These are phyloP conservation scores for Mycena sanguinolenta DNA, from an alignment of 768 basidiomycete genomes.

Conservation along the genomic window DNA sequence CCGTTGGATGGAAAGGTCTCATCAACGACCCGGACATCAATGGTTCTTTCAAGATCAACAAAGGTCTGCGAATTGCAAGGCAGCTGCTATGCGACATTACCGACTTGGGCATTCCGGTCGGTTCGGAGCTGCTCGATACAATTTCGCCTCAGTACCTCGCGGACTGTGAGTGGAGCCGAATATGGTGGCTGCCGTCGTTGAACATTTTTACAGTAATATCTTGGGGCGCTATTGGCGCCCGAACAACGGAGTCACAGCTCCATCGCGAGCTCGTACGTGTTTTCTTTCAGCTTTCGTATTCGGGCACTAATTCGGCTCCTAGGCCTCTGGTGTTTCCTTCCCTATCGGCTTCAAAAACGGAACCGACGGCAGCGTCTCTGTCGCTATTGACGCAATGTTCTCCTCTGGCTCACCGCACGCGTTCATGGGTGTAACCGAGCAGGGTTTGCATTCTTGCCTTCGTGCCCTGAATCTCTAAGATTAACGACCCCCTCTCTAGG, in stretches of 20 bases:
- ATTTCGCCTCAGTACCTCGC: conserved; percentile 87
- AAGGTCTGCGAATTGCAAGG: conserved; percentile 90
- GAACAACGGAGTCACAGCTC: conserved; percentile 97
- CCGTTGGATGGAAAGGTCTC: conserved; percentile 95
- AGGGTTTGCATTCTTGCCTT: conserved; percentile 51
- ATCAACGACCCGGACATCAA: conserved; percentile 97
- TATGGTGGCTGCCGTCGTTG: neutral
- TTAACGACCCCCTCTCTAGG: conserved; percentile 40
- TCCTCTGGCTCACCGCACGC: conserved; percentile 93
- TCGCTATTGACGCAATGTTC: conserved; percentile 98
- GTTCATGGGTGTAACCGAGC: conserved; percentile 94
- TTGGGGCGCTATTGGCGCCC: conserved; percentile 97
- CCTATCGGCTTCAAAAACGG: conserved; percentile 99
- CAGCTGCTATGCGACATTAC: conserved; percentile 94
- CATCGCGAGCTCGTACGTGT: conserved; percentile 82
- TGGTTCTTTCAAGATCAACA: conserved; percentile 96
- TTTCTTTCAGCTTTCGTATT: too few relatives aligned
- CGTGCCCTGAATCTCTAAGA: neutral
- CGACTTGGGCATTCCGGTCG: conserved; percentile 90
- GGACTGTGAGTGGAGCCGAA: conserved; percentile 64
- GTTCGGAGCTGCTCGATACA: conserved; percentile 82
- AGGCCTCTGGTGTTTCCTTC: conserved; percentile 94
- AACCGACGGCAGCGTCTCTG: conserved; percentile 91
- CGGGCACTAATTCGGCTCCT: too few relatives aligned
- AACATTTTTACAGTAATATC: conserved; percentile 66